These are phyloP conservation scores for Baudoinia panamericana DNA, from an alignment of 495 filamentous ascomycete species.

Conservation along the genomic window DNA sequence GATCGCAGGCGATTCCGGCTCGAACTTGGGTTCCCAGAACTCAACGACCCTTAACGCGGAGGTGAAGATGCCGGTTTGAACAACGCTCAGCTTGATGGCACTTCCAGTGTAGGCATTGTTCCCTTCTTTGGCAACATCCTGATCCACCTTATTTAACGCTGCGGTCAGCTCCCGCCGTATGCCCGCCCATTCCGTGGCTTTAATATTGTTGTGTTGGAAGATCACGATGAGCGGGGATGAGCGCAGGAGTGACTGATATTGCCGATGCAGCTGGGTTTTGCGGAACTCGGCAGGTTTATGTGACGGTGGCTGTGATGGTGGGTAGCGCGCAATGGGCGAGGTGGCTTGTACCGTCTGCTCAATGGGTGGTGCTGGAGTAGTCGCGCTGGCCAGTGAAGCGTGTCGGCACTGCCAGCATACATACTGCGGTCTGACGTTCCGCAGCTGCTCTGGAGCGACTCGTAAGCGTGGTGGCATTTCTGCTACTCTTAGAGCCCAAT, in stretches of 20 bases:
- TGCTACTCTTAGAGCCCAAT: too few species aligned
- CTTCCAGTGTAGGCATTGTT: conserved; percentile 36
- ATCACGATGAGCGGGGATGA: conserved; percentile 79
- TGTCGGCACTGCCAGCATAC: conserved; percentile 35
- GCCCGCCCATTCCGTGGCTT: conserved; percentile 71
- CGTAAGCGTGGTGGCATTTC: too few species aligned
- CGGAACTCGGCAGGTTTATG: conserved; percentile 73
- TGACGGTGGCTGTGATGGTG: conserved; percentile 73
- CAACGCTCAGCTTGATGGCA: conserved; percentile 58
- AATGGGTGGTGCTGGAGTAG: conserved; percentile 38
- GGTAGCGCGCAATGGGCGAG: conserved; percentile 42
- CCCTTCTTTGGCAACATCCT: conserved; percentile 35
- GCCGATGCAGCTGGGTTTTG: conserved; percentile 86
- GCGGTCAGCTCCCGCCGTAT: conserved; percentile 66
- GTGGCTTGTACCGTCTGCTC: conserved; percentile 41
- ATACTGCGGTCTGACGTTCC: conserved; percentile 1
- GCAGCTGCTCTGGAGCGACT: conserved; percentile 3
- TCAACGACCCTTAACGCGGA: conserved; percentile 73
- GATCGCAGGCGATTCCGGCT: conserved; percentile 1
- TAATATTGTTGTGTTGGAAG: conserved; percentile 95
- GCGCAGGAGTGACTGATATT: conserved; percentile 85
- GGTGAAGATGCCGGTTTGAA: conserved; percentile 81
- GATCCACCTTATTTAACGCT: conserved; percentile 56
- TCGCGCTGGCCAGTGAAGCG: conserved; percentile 33
- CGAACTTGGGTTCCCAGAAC: conserved; percentile 53